These are phyloP conservation scores for Fusarium sp. DNA, from an alignment of 2,329 filamentous ascomycete species.

Conservation along the genomic window DNA sequence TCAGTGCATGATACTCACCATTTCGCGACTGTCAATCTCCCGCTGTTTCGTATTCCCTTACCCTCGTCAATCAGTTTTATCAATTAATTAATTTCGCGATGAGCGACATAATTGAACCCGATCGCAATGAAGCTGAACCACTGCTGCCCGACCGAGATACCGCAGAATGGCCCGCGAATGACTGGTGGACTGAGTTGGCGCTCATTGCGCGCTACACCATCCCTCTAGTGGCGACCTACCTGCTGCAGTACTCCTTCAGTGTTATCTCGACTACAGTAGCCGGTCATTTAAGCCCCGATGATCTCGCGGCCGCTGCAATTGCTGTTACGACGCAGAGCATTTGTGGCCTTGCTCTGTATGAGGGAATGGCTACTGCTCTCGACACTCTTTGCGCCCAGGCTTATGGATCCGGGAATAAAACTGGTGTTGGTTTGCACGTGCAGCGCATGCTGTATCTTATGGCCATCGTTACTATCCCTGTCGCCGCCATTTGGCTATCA, in stretches of 20 bases:
- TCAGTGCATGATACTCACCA: neutral
- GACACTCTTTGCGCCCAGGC: slow-evolving; percentile 44
- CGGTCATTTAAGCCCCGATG: slow-evolving; percentile 63
- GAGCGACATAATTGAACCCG: neutral
- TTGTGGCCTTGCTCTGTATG: slow-evolving; percentile 58
- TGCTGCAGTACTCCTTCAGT: slow-evolving; percentile 64
- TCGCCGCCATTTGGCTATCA: slow-evolving; percentile 60
- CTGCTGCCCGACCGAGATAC: slow-evolving; percentile 11
- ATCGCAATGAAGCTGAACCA: slow-evolving; percentile 23
- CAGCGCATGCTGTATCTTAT: slow-evolving; percentile 65
- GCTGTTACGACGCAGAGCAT: slow-evolving; percentile 66
- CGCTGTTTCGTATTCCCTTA: neutral
- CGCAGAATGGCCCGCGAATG: neutral
- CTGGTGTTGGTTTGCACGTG: slow-evolving; percentile 62
- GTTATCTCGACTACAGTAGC: slow-evolving; percentile 63
- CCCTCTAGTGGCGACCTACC: slow-evolving; percentile 63
- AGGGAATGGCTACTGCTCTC: slow-evolving; percentile 45
- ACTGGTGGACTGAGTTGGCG: slow-evolving; percentile 27
- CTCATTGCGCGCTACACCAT: slow-evolving; percentile 48
- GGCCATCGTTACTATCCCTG: slow-evolving; percentile 58
- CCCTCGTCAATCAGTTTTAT: neutral
- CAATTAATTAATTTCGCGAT: slow-evolving; percentile 8
- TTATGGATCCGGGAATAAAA: slow-evolving; percentile 54
- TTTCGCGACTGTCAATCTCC: neutral
- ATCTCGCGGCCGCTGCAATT: slow-evolving; percentile 63